These are phyloP conservation scores for Alternaria sp. DNA, from an alignment of 2,329 filamentous ascomycete species.

Conservation along the genomic window DNA sequence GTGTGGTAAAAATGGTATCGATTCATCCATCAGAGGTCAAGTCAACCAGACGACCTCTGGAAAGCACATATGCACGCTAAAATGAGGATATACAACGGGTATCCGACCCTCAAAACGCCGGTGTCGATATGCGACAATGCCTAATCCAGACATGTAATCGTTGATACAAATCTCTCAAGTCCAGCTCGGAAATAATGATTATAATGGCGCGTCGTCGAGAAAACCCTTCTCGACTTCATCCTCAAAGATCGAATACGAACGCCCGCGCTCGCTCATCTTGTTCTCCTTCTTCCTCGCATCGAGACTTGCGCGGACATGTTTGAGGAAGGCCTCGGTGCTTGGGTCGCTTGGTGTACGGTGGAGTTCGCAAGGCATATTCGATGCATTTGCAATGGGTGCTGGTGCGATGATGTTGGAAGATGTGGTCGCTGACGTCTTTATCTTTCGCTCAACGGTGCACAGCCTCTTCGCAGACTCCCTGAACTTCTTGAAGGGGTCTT, in stretches of 20 bases:
- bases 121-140: not conserved
- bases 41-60: not conserved
- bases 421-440: not conserved
- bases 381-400: not conserved
- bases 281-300: slow-evolving; percentile 12
- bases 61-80: not conserved
- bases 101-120: not conserved
- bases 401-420: not conserved
- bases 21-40: not conserved
- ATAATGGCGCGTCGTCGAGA: slow-evolving; percentile 15
- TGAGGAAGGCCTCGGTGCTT: slow-evolving; percentile 16
- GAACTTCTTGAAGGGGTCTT: not conserved
- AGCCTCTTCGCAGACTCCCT: not conserved
- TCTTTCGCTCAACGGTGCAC: slow-evolving; percentile 3
- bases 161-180: not conserved
- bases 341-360: slow-evolving; percentile 8
- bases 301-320: slow-evolving; percentile 20
- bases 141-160: not conserved
- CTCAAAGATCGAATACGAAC: slow-evolving; percentile 12
- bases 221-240: slow-evolving; percentile 21
- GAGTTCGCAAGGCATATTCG: not conserved
- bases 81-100: slow-evolving; percentile 1
- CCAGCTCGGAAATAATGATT: not conserved
- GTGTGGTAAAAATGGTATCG: not conserved
- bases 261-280: slow-evolving; percentile 3